Base-by-base conservation (phyloP, 495 filamentous ascomycete species). In the Podospora bellae-mahoneyi region DNA sequence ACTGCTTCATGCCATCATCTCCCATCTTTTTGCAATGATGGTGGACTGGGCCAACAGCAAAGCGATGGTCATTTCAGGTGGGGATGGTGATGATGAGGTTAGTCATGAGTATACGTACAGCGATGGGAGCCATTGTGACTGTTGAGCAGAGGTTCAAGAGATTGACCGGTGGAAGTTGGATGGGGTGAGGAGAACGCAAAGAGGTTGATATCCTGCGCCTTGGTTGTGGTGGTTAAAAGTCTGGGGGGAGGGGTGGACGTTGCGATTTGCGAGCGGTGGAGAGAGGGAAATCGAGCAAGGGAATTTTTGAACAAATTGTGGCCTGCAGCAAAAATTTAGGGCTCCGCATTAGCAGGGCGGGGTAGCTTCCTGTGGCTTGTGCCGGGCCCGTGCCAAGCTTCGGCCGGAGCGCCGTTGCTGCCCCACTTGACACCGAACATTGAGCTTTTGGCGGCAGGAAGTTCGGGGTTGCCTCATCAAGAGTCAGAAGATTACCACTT, bases 31-130 rank as follows among this genome's bases (percentile, higher is more conserved):
- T 73, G 64, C 59, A 59, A 44, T 48, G 61, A 59, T 72, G 74
- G 72, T 73, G 78, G 78, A 81, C 78, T 82, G 77, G 81, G 79
- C 80, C 84, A 89, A 90, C 92, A 96, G 93, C 92, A 96, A 96
- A 96, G 93, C 92, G 82, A 80, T 87, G 84, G 61, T 63, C 60
- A 30, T 62, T 62, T 62, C 30, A 30, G 27, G 30, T 19, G 34
- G 27, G 84, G 79, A 80, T 48, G 39, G 7, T 6, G 5, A 2
- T 48, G 39, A 13, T 48, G 30, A 32, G 30, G 30, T 32, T 32
- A 78, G 79, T 23, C 23, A 23, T 88, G 62, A 53, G 53, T 59
- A 48, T 67, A 95, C 92, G 85, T 96, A 96, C 93, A 83, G 86
- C 79, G 78, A 78, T 80, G 70, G 82, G 81, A 81, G 83, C 85